These are phyloP conservation scores for Strobilomyces confusus DNA, from an alignment of 768 basidiomycete species.

Conservation along the genomic window DNA sequence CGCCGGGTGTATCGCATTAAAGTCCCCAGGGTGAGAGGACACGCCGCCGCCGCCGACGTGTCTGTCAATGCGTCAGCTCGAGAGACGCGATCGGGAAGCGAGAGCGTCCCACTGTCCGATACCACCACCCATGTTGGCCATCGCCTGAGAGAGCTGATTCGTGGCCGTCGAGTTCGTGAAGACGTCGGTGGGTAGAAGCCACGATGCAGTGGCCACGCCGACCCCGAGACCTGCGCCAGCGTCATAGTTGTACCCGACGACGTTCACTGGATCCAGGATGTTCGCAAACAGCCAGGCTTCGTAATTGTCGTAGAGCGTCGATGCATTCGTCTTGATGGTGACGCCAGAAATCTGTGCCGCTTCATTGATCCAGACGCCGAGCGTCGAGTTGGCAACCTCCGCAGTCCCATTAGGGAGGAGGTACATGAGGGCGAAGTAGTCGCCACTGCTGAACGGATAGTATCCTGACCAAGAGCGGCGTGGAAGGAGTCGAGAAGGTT, in stretches of 20 bases:
- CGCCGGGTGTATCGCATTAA: not conserved
- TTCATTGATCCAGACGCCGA: not conserved
- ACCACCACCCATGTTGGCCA: not conserved
- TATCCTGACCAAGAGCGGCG: not conserved
- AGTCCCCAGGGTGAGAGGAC: not conserved
- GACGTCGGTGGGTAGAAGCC: not conserved
- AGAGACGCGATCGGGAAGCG: not conserved
- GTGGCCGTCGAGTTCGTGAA: not conserved
- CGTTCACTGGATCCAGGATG: not conserved
- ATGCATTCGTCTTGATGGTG: not conserved
- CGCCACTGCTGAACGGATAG: no score
- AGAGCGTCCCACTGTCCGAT: not conserved
- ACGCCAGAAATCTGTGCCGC: not conserved
- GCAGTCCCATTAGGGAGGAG: not conserved
- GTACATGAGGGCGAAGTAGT: not conserved
- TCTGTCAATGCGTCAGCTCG: not conserved
- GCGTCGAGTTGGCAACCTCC: no score
- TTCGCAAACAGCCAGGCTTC: not conserved
- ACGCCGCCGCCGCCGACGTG: not conserved
- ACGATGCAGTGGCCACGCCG: not conserved
- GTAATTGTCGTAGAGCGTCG: not conserved
- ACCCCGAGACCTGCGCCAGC: not conserved
- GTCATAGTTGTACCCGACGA: not conserved
- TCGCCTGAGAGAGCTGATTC: not conserved
- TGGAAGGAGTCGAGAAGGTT: not conserved